Evolutionary conservation across 1,284 basidiomycete species (phyloP).

Genomic region (Fomitopsis pinicola): DNA sequence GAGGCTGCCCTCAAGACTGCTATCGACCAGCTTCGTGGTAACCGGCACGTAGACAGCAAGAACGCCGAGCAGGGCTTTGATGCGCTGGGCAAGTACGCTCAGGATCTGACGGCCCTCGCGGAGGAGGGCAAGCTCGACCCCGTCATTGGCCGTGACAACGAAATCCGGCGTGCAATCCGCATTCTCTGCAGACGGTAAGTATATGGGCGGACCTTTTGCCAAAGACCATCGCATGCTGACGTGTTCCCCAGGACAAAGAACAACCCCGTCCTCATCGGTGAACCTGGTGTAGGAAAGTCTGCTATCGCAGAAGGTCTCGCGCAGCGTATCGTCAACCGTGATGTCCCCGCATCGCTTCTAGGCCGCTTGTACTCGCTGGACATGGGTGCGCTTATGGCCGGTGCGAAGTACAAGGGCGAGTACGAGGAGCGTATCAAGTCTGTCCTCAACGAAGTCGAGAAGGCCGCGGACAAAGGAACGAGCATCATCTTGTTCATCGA

Average conservation of each 20-base stretch:
- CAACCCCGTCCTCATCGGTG: constrained; percentile 90
- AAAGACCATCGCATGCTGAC: not conserved
- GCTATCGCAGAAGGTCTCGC: constrained; percentile 95
- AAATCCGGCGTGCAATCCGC: constrained; percentile 79
- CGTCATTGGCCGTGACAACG: constrained; percentile 86
- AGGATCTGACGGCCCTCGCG: constrained; percentile 85
- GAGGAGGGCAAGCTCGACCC: constrained; percentile 92
- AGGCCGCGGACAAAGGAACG: constrained; percentile 78
- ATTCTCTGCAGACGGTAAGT: constrained; percentile 71
- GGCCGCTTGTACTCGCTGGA: constrained; percentile 85
- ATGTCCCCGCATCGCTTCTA: constrained; percentile 88
- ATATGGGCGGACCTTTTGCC: not conserved
- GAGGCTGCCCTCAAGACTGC: constrained; percentile 76
- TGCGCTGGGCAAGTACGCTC: constrained; percentile 77
- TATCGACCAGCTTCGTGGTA: constrained; percentile 77
- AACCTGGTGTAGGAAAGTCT: constrained; percentile 93
- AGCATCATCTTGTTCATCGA: constrained; percentile 95
- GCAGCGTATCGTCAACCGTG: constrained; percentile 92
- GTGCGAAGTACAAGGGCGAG: constrained; percentile 95
- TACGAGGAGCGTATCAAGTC: constrained; percentile 97
- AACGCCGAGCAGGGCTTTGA: constrained; percentile 87
- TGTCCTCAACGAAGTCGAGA: constrained; percentile 92
- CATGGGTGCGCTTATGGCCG: constrained; percentile 95
- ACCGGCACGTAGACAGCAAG: constrained; percentile 76
- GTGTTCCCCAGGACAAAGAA: constrained; percentile 69